These are phyloP conservation scores for Ascochyta rabiei DNA, from an alignment of 2,329 filamentous ascomycete genomes.

Conservation along the genomic window DNA sequence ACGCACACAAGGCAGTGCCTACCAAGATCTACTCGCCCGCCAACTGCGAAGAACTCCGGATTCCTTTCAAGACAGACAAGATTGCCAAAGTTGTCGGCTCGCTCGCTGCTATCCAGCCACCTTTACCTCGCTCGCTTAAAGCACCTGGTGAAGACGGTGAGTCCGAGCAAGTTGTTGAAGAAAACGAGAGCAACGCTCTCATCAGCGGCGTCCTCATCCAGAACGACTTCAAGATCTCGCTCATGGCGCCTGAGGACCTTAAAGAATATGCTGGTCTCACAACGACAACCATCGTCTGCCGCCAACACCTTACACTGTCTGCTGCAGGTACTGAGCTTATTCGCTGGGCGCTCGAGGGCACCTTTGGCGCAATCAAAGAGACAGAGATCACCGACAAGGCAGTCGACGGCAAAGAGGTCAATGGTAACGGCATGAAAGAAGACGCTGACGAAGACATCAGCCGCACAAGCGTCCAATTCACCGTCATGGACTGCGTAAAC, in stretches of 20 bases:
- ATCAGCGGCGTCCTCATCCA: conserved; percentile 93
- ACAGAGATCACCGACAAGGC: conserved; percentile 35
- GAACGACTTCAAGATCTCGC: conserved; percentile 94
- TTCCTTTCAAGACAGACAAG: conserved; percentile 95
- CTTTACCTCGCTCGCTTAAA: conserved; percentile 51
- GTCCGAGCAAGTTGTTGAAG: conserved; percentile 25
- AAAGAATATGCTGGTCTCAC: conserved; percentile 96
- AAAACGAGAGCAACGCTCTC: conserved; percentile 56
- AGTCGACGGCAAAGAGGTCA: conserved; percentile 45
- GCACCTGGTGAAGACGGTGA: conserved; percentile 31
- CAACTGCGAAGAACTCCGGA: conserved; percentile 93
- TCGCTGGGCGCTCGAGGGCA: conserved; percentile 91
- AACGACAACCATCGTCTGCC: conserved; percentile 91
- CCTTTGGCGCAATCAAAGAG: conserved; percentile 78
- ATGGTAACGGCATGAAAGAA: conserved; percentile 54
- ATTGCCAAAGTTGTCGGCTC: conserved; percentile 95
- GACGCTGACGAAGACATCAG: conserved; percentile 70
- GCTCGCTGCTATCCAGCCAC: conserved; percentile 80
- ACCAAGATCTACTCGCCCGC: conserved; percentile 92
- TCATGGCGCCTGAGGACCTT: conserved; percentile 96
- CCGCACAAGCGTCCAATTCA: conserved; percentile 60
- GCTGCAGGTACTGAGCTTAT: conserved; percentile 91
- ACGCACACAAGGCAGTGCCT: conserved; percentile 78
- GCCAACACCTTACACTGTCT: conserved; percentile 84
- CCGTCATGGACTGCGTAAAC: conserved; percentile 88